These are phyloP conservation scores for Coemansia sp. DNA, from an alignment of 192 early-diverging fungal genomes.

Conservation along the genomic window DNA sequence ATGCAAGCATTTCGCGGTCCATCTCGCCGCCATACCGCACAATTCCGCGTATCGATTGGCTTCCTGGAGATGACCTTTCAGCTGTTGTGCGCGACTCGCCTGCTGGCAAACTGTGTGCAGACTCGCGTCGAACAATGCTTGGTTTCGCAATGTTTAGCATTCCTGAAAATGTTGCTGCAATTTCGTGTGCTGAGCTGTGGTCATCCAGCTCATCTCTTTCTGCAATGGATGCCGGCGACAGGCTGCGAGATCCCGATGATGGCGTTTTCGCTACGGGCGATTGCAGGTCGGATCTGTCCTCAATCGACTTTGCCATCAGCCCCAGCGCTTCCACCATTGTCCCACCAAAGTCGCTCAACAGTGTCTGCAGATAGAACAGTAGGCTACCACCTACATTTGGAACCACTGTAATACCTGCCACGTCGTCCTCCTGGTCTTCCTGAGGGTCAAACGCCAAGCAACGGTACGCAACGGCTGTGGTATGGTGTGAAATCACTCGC, in stretches of 20 bases:
- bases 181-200: background rate
- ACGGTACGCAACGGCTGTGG: conserved; percentile 39
- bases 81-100: conserved; percentile 4
- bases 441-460: conserved; percentile 43
- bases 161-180: background rate
- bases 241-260: conserved; percentile 2
- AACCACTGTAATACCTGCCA: conserved; percentile 32
- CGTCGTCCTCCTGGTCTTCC: conserved; percentile 20
- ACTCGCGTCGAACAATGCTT: conserved; percentile 11
- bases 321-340: conserved; percentile 40
- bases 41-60: background rate
- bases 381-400: conserved; percentile 19
- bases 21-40: conserved; percentile 45
- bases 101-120: conserved; percentile 16
- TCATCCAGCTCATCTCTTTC: background rate
- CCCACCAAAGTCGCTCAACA: conserved; percentile 32
- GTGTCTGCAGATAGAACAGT: conserved; percentile 28
- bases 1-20: conserved; percentile 24
- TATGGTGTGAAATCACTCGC: conserved; percentile 16
- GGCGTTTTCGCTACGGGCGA: background rate
- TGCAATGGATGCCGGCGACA: conserved; percentile 6
- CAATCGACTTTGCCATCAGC: conserved; percentile 45
- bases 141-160: background rate
- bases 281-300: conserved; percentile 29
- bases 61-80: background rate